These are phyloP conservation scores for Pythium monospermum DNA, from an alignment of 352 stramenopile genomes.

Conservation along the genomic window DNA sequence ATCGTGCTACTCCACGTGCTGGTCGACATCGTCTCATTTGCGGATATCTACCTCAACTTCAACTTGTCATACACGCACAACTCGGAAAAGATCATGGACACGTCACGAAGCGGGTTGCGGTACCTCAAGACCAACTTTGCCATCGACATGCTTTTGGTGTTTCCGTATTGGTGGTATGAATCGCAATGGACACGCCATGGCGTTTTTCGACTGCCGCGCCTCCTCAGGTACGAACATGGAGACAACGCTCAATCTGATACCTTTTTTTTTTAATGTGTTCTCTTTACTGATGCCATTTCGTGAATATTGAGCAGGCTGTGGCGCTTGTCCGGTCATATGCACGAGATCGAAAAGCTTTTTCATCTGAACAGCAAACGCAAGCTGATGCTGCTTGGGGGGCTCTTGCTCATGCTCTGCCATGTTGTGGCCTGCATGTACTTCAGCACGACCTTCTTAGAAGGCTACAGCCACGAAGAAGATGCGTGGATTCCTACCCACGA, in stretches of 20 bases:
- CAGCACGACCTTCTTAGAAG: slow-evolving; percentile 31
- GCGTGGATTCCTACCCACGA: slow-evolving; percentile 37
- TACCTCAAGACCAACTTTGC: slow-evolving; percentile 38
- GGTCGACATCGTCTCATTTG: slow-evolving; percentile 26
- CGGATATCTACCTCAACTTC: slow-evolving; percentile 53
- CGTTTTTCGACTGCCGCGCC: slow-evolving; percentile 30
- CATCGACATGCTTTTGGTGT: slow-evolving; percentile 36
- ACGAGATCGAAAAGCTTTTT: slow-evolving; percentile 36
- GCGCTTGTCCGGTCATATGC: slow-evolving; percentile 23
- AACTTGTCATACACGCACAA: slow-evolving; percentile 45
- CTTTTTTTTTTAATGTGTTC: too few species aligned
- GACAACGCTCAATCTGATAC: too few species aligned
- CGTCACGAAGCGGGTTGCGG: slow-evolving; percentile 24
- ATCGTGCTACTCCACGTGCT: slow-evolving; percentile 26
- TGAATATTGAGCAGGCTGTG: slow-evolving; percentile 23
- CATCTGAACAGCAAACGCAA: slow-evolving; percentile 40
- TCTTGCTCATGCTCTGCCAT: slow-evolving; percentile 52
- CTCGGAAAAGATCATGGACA: slow-evolving; percentile 48
- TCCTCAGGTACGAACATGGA: slow-evolving; percentile 23
- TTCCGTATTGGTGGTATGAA: slow-evolving; percentile 27
- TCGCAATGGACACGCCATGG: slow-evolving; percentile 6
- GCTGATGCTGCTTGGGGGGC: slow-evolving; percentile 34
- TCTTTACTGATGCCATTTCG: too few species aligned
- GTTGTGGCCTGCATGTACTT: slow-evolving; percentile 47
- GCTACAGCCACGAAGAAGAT: slow-evolving; percentile 27